Conservation (phyloP, 2,329 filamentous ascomycete species). For the Nemania sp. region DNA sequence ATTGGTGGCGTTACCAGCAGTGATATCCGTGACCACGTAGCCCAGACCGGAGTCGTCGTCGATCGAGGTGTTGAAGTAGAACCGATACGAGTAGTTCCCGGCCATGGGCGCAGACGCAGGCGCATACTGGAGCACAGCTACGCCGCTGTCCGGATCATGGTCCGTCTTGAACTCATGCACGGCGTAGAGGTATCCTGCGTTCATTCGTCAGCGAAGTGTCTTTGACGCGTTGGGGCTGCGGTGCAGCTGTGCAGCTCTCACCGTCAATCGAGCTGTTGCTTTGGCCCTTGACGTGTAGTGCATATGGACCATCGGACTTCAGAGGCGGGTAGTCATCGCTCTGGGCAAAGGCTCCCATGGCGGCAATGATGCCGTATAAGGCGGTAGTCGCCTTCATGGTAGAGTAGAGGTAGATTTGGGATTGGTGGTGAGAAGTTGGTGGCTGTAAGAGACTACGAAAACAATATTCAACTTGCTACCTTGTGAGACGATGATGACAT, state of each 20-base stretch:
- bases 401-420: conserved; percentile 4
- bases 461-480: conserved; percentile 10
- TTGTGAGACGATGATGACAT: conserved; percentile 5
- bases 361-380: conserved; percentile 17
- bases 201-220: conserved; percentile 12
- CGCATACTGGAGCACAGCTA: conserved; percentile 14
- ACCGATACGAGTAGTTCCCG: conserved; percentile 16
- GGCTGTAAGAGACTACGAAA: conserved; percentile 11
- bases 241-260: conserved; percentile 13
- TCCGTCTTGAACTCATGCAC: conserved; percentile 11
- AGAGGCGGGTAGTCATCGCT: conserved; percentile 5
- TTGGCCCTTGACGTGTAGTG: conserved; percentile 18
- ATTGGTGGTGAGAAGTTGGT: conserved; percentile 9
- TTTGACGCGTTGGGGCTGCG: conserved; percentile 4
- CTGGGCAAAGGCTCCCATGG: conserved; percentile 14
- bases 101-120: conserved; percentile 4
- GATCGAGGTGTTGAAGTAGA: conserved; percentile 14
- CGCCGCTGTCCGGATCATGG: conserved; percentile 5
- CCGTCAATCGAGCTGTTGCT: conserved; percentile 17
- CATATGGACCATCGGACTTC: conserved; percentile 11
- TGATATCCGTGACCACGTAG: conserved; percentile 18
- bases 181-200: conserved; percentile 18
- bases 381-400: conserved; percentile 11
- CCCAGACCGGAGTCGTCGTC: conserved; percentile 4
- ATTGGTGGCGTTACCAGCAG: conserved; percentile 2